A percentile compares a stretch with the other conserved stretches of the same genome.
These are phyloP conservation scores for Marasmius sp. DNA, from an alignment of 1,284 basidiomycete genomes.

Conservation along the genomic window DNA sequence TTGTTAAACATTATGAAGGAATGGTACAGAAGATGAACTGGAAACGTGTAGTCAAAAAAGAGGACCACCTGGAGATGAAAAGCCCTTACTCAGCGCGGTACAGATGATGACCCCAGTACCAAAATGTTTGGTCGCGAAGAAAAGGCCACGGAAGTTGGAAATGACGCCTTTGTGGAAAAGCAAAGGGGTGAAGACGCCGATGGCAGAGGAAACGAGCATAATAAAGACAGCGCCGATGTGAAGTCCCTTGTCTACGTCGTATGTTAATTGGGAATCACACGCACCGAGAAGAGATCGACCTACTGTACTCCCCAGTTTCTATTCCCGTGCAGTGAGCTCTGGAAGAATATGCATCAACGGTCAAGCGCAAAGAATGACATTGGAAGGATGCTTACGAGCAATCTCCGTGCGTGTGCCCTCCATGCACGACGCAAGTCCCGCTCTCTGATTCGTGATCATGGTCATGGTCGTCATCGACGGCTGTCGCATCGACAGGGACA, in stretches of 20 bases:
- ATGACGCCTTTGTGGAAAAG: background rate
- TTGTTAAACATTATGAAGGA: slow-evolving; percentile 2
- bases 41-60: background rate
- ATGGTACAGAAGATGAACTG: background rate
- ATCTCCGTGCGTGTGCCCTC: background rate
- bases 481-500: background rate
- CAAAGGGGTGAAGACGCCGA: slow-evolving; percentile 2
- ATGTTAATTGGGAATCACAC: no score
- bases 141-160: background rate
- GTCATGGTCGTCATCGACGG: background rate
- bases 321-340: background rate
- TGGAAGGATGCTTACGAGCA: background rate
- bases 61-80: no score
- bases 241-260: background rate
- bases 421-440: background rate
- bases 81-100: background rate
- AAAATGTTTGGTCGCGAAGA: slow-evolving; percentile 5
- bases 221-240: slow-evolving; percentile 3
- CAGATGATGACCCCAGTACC: slow-evolving; percentile 8
- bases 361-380: no score
- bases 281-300: background rate
- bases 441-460: background rate
- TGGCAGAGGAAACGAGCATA: slow-evolving; percentile 1
- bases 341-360: background rate
- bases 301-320: background rate